Conservation (phyloP, 371 early-diverging fungal genomes). For the Mucor lusitanicus region DNA sequence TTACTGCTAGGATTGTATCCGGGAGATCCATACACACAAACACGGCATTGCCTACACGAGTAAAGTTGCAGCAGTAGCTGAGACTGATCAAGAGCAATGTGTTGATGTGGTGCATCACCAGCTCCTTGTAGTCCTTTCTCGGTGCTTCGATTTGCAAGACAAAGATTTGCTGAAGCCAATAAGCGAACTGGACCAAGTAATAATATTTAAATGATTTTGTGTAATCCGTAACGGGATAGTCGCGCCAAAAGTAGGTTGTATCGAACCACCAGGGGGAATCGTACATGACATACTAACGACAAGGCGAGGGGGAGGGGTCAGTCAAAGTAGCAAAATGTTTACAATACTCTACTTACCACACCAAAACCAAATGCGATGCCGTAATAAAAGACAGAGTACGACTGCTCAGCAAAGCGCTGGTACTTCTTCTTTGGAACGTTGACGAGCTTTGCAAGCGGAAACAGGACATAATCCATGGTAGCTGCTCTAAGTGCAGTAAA, state of each 20-base stretch:
- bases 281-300: constrained; percentile 51
- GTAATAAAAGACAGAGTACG: constrained; percentile 67
- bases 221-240: constrained; percentile 59
- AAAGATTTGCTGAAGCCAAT: constrained; percentile 78
- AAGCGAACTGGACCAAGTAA: constrained; percentile 70
- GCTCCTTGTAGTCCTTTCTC: constrained; percentile 71
- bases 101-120: constrained; percentile 72
- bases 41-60: constrained; percentile 72
- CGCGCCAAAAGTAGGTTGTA: constrained; percentile 61
- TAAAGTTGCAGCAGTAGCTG: constrained; percentile 70
- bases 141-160: constrained; percentile 70
- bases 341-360: constrained; percentile 37
- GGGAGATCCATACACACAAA: constrained; percentile 78
- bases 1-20: constrained; percentile 77
- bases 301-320: constrained; percentile 29
- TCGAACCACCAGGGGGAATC: constrained; percentile 69
- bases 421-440: constrained; percentile 50
- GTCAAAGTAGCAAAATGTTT: not conserved
- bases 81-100: constrained; percentile 66
- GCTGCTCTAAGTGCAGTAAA: constrained; percentile 65
- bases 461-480: constrained; percentile 54
- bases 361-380: constrained; percentile 44
- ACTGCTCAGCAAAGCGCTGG: constrained; percentile 71
- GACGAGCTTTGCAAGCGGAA: constrained; percentile 50
- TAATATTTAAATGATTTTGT: constrained; percentile 67